Evolutionary conservation across 148 eudicot genomes (phyloP).

Genomic region (Arctostaphylos glauca): DNA sequence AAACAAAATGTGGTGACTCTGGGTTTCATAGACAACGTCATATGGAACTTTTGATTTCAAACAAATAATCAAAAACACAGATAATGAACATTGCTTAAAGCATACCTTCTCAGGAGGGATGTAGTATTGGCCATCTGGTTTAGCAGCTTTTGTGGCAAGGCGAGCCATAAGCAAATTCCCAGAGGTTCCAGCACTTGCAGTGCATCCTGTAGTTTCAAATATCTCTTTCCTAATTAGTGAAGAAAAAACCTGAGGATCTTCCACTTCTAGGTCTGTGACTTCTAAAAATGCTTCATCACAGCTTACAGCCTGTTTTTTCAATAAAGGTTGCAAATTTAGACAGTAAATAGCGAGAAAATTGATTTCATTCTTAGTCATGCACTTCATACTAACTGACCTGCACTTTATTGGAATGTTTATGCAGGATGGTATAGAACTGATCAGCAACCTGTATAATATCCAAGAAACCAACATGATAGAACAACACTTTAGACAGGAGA

Average conservation of each 20-base stretch:
- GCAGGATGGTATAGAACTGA: slow-evolving; percentile 81
- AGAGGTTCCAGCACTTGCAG: slow-evolving; percentile 88
- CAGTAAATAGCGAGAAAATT: not conserved
- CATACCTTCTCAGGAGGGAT: slow-evolving; percentile 73
- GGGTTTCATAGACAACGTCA: not conserved
- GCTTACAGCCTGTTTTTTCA: slow-evolving; percentile 75
- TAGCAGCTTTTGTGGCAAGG: slow-evolving; percentile 89
- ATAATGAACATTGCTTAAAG: not conserved
- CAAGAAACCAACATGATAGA: slow-evolving; percentile 13
- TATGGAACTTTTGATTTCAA: not conserved
- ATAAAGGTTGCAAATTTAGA: slow-evolving; percentile 16
- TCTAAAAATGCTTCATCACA: slow-evolving; percentile 99
- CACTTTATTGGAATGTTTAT: slow-evolving; percentile 77
- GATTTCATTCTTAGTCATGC: not conserved
- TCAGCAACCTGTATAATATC: slow-evolving; percentile 72
- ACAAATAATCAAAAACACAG: not conserved
- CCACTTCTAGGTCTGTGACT: slow-evolving; percentile 55
- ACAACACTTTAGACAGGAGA: slow-evolving; percentile 7
- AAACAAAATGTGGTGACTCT: not conserved
- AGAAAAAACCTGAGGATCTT: slow-evolving; percentile 68
- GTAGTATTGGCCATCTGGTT: slow-evolving; percentile 85
- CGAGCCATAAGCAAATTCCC: slow-evolving; percentile 93
- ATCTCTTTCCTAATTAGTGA: slow-evolving; percentile 84
- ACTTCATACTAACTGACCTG: slow-evolving; percentile 53
- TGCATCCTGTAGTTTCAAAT: slow-evolving; percentile 73